Evolutionary conservation across 306 rosid species (phyloP).

Genomic region (Lagenaria siceraria): DNA sequence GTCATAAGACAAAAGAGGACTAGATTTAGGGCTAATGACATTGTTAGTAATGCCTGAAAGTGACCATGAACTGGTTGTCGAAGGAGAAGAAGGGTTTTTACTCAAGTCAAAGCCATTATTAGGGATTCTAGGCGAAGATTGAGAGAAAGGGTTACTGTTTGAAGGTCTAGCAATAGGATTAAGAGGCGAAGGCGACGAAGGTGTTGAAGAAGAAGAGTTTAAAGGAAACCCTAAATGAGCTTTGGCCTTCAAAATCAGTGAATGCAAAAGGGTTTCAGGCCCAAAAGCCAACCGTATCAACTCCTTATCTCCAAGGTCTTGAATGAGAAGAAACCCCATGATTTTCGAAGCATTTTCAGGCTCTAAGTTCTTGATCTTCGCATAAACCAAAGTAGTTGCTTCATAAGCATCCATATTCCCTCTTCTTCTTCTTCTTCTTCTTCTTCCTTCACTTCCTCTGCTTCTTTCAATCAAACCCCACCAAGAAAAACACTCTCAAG

Average conservation of each 20-base stretch:
- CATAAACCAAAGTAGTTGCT: constrained; percentile 55
- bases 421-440: not conserved
- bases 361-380: constrained; percentile 57
- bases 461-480: not conserved
- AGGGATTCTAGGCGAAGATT: constrained; percentile 28
- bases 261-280: constrained; percentile 50
- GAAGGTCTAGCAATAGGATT: constrained; percentile 60
- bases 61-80: constrained; percentile 41
- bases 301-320: constrained; percentile 60
- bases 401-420: constrained; percentile 58
- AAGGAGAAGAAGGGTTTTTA: constrained; percentile 42
- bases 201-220: constrained; percentile 10
- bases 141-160: constrained; percentile 43
- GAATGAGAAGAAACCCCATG: constrained; percentile 74
- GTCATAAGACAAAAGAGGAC: constrained; percentile 46
- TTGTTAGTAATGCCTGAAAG: constrained; percentile 37
- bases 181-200: constrained; percentile 30
- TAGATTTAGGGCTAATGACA: constrained; percentile 64
- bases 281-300: constrained; percentile 52
- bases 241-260: constrained; percentile 46
- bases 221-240: constrained; percentile 38
- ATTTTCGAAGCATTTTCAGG: constrained; percentile 84
- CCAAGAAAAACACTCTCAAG: not conserved
- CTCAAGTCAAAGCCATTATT: constrained; percentile 43
- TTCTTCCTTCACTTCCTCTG: not conserved